Evolutionary conservation across 2,329 filamentous ascomycete species (phyloP).

Genomic region (Penicillium sp.): DNA sequence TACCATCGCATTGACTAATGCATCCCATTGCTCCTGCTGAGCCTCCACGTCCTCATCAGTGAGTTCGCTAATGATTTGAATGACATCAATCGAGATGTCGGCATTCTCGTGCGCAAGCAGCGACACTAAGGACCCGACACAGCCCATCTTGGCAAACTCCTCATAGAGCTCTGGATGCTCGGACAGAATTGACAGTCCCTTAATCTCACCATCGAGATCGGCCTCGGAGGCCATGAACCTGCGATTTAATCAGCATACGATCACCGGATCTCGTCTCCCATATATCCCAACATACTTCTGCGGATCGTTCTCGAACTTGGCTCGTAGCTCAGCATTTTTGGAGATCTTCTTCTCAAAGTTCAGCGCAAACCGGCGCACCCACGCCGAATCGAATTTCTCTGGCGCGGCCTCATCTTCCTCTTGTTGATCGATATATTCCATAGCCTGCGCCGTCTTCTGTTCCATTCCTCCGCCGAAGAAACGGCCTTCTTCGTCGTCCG

Average conservation of each 20-base stretch:
- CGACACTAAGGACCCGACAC: constrained; percentile 73
- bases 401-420: constrained; percentile 60
- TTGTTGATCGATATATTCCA: constrained; percentile 82
- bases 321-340: constrained; percentile 86
- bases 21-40: constrained; percentile 78
- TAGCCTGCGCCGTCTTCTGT: constrained; percentile 75
- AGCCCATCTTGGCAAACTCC: constrained; percentile 78
- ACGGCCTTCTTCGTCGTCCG: constrained; percentile 85
- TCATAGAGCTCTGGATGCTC: constrained; percentile 84
- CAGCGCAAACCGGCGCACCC: constrained; percentile 80
- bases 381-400: constrained; percentile 80
- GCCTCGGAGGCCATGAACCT: constrained; percentile 81
- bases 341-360: constrained; percentile 89
- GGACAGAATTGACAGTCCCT: constrained; percentile 80
- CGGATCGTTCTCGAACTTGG: constrained; percentile 79
- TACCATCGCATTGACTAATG: constrained; percentile 67
- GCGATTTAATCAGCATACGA: constrained; percentile 1
- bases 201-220: constrained; percentile 87
- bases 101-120: constrained; percentile 94
- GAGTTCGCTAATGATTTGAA: constrained; percentile 87
- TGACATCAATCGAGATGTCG: constrained; percentile 89
- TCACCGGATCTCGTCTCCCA: no score
- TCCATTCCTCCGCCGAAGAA: constrained; percentile 95
- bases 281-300: constrained; percentile 59
- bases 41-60: constrained; percentile 91